Evolutionary conservation across 106 monocot genomes (phyloP).

Genomic region (Dendrobium nobile): DNA sequence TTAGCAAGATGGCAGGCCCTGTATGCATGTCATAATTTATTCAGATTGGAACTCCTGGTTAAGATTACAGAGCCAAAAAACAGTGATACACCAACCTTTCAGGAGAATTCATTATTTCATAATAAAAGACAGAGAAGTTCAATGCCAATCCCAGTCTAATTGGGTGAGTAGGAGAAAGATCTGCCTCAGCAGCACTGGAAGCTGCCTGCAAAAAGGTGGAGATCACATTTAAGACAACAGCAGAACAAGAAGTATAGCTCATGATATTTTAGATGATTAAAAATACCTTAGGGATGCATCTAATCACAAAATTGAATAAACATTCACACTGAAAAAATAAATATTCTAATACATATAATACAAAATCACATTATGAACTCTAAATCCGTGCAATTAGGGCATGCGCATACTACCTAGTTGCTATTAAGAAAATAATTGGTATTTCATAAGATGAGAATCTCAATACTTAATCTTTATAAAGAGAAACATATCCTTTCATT

Average conservation of each 20-base stretch:
- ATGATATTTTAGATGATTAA: background rate
- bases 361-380: too few species aligned
- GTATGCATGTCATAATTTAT: background rate
- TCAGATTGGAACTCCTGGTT: background rate
- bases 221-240: background rate
- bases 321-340: background rate
- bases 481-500: too few species aligned
- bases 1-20: slow-evolving; percentile 30
- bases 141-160: slow-evolving; percentile 57
- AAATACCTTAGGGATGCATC: background rate
- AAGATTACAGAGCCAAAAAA: background rate
- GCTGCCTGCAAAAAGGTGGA: slow-evolving; percentile 32
- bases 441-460: too few species aligned
- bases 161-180: slow-evolving; percentile 52
- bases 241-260: slow-evolving; percentile 3
- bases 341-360: background rate
- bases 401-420: too few species aligned
- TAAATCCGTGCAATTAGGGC: too few species aligned
- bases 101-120: slow-evolving; percentile 64
- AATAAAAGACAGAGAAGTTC: slow-evolving; percentile 71
- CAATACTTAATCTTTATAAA: too few species aligned
- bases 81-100: slow-evolving; percentile 29
- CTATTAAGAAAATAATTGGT: too few species aligned
- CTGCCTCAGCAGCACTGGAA: slow-evolving; percentile 30
- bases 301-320: background rate